Base-by-base conservation (phyloP, 805 yeast species). In the Jamesozyma piceae region DNA sequence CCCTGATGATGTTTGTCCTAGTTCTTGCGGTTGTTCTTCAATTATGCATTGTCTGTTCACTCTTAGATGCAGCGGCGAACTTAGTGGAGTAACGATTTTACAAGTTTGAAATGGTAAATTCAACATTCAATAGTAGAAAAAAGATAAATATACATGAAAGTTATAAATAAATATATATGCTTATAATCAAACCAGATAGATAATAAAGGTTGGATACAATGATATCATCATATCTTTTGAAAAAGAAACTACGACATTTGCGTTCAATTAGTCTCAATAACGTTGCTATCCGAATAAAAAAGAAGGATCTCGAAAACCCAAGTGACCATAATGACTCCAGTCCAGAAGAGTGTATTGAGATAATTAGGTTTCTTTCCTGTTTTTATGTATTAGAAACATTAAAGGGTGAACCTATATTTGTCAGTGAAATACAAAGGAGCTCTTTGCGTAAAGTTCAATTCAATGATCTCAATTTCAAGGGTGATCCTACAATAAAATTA, bases 341-440 rank as follows among this genome's bases (percentile, higher is more conserved):
- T 24, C 11, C 18, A 14, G 35, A 15, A 21, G 20, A 3, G 9
- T 4, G n/a, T 31, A 32, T 15, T 20, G 15, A 17, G 20, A 38
- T 21, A 4, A 22, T 14, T 6, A 44, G 46, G 22, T 41, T 50
- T 6, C 34, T 49, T 15, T 50, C 57, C 13, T 58, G 53, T 26
- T 60, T 55, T 35, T 38, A 54, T 15, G 39, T 48, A 2, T 29
- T 60, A 6, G 59, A 57, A 29, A 50, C 52, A 6, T 15, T 44
- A 4, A 47, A 47, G 15, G 54, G 55, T 1, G 44, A 48, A 14
- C 10, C 39, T 2, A 18, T 57, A 5, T 57, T 57, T 37, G 48
- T 59, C 9, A 59, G 62, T 42, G 65, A 60, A 43, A 43, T 48
- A 4, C 62, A 59, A 45, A 15, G 27, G 5, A 48, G 49, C 29